These are phyloP conservation scores for Fusarium torulosum DNA, from an alignment of 2,329 filamentous ascomycete genomes.

Conservation along the genomic window DNA sequence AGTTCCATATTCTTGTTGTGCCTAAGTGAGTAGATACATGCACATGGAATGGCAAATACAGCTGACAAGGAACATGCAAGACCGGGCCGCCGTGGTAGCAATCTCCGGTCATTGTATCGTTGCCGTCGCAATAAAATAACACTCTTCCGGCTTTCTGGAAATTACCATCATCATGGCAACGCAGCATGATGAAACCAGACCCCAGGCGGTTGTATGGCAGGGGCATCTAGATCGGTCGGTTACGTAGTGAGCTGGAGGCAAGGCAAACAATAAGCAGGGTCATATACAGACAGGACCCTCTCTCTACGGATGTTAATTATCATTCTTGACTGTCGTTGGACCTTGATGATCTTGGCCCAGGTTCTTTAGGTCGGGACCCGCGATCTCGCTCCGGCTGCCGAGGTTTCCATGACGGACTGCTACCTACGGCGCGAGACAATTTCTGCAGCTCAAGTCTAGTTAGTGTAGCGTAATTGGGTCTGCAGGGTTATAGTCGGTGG, in stretches of 20 bases:
- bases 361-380: constrained; percentile 19
- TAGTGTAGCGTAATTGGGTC: constrained; percentile 41
- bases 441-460: constrained; percentile 35
- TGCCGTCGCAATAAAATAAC: constrained; percentile 42
- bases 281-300: not conserved
- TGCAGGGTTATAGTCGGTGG: constrained; percentile 43
- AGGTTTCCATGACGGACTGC: constrained; percentile 27
- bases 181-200: constrained; percentile 44
- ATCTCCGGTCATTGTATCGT: constrained; percentile 46
- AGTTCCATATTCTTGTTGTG: not conserved
- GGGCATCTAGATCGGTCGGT: constrained; percentile 31
- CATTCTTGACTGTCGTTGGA: not conserved
- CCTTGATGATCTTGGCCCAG: constrained; percentile 3
- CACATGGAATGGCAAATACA: constrained; percentile 27
- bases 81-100: constrained; percentile 36
- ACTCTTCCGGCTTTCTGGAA: constrained; percentile 41
- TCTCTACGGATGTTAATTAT: constrained; percentile 1
- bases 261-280: constrained; percentile 22
- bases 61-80: constrained; percentile 31
- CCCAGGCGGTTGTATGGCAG: constrained; percentile 31
- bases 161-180: constrained; percentile 43
- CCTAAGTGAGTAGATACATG: too few species aligned
- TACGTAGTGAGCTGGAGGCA: constrained; percentile 32
- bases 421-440: constrained; percentile 33
- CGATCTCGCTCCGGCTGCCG: constrained; percentile 24